Conservation (phyloP, 2,329 filamentous ascomycete species). For the Pseudodiploospora longispora region DNA sequence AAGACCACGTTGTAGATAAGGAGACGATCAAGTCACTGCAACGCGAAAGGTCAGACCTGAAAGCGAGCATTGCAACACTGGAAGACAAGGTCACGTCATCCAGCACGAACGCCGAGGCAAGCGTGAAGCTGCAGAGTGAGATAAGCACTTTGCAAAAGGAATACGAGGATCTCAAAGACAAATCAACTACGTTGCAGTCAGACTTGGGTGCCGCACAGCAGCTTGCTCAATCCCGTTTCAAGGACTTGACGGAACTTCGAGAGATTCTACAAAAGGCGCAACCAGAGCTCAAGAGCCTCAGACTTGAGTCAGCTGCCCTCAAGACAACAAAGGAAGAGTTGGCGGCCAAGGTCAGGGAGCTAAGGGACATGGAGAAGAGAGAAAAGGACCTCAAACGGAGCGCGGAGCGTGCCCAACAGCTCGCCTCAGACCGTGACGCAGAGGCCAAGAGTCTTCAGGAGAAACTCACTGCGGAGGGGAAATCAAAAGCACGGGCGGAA, state of each 20-base stretch:
- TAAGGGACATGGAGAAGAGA: constrained; percentile 70
- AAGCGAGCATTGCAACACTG: constrained; percentile 53
- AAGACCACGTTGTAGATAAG: constrained; percentile 78
- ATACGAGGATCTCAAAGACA: constrained; percentile 61
- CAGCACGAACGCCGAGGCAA: constrained; percentile 30
- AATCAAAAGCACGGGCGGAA: constrained; percentile 64
- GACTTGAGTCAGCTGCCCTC: constrained; percentile 67
- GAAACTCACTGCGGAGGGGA: constrained; percentile 67
- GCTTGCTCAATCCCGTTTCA: constrained; percentile 79
- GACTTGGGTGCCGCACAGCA: constrained; percentile 82
- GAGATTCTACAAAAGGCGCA: constrained; percentile 78
- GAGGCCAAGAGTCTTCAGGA: constrained; percentile 75
- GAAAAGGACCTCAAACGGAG: constrained; percentile 78
- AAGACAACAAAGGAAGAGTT: constrained; percentile 72
- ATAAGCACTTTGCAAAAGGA: constrained; percentile 47
- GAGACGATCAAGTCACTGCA: constrained; percentile 65
- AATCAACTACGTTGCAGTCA: constrained; percentile 62
- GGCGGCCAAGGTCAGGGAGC: constrained; percentile 44
- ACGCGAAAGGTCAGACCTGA: constrained; percentile 58
- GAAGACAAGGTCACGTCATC: constrained; percentile 58
- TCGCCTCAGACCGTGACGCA: constrained; percentile 63
- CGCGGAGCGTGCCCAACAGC: constrained; percentile 59
- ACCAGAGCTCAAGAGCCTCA: constrained; percentile 71
- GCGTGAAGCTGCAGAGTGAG: constrained; percentile 51
- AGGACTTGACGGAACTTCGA: constrained; percentile 73